Base-by-base conservation (phyloP, 768 basidiomycete species). In the Cyclocybe cylindracea region DNA sequence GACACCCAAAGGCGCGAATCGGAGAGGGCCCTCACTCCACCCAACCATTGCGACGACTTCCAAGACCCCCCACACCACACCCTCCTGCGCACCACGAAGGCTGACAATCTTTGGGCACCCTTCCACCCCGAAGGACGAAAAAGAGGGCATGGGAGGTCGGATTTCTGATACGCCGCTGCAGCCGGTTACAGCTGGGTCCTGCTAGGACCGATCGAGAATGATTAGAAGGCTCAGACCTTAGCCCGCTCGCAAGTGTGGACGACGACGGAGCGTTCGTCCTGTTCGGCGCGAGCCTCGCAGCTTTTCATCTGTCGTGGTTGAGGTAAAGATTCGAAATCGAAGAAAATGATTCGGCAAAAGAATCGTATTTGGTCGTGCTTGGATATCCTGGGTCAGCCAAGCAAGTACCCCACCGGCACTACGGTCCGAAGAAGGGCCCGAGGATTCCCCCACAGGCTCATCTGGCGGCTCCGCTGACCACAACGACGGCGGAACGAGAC, bases 211-310 rank as follows among this genome's bases (percentile, higher is more conserved):
- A 78, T 82, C 79, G 50, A 76, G 77, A 78, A 78, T 80, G 82
- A 81, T 71, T 80, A 53, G 62, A 82, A 83, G 79, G 69, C 85
- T 87, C 86, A 85, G 85, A 87, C 86, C 85, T 88, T 88, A 76
- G 80, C 86, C 87, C 84, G 85, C 84, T 87, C 83, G 83, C 77
- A 68, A 85, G 55, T 57, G 45, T 43, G 57, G 50, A 55, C 50
- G 59, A 61, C 54, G 19, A 34, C 51, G 52, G 59, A 64, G 51
- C 51, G 36, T 38, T 40, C 29, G 39, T 74, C 76, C 74, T 74
- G 79, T 82, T 59, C 62, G 84, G 70, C 57, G 71, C 82, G 83
- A 86, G 84, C 83, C 70, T 84, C 77, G 84, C 81, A 77, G 84
- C 82, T 76, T 89, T 86, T 57, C 65, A 64, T 66, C 70, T 71